Evolutionary conservation across 2,329 filamentous ascomycete species (phyloP), one percentile per base, ranked within the genome.

Genomic region (Raffaelea arxii): DNA sequence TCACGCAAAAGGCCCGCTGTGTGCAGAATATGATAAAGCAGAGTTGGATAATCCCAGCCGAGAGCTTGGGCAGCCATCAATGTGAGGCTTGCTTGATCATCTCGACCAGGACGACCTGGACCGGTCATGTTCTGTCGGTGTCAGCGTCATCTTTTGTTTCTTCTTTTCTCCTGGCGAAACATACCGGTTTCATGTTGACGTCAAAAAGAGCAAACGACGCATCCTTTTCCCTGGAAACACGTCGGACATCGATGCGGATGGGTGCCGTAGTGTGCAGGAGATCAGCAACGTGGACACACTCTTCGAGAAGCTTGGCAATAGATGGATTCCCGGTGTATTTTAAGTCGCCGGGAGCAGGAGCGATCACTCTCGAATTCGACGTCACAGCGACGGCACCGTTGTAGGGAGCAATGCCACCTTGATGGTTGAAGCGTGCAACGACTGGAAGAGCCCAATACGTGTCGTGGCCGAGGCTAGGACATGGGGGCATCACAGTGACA

Each of bases 401-500:
- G 51, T 74, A 74, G 3, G 70, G 70, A 4, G 70, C 70, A 16
- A 75, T 65, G 2, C 65, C 68, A 37, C 68, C 58, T 1, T 59
- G 50, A 41, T 75, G 71, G 50, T 73, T 72, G 57, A 70, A 73
- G 3, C 70, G 61, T 0, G 59, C 59, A 10, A 75, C 69, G 0
- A 71, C 58, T 0, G 68, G 68, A 27, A 74, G 53, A 4, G 66
- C 58, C 63, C 65, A 69, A 51, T 75, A 69, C 0, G 59, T 55
- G 0, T 54, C 49, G 0, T 48, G 48, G 2, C 52, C 50, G 0
- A 36, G 45, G 0, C 60, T 64, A 3, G 70, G 71, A n/a, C n/a
- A n/a, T n/a, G n/a, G n/a, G 1, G 72, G 70, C 71, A 75, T 73
- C 0, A 75, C 65, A n/a, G n/a, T n/a, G n/a, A n/a, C n/a, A n/a